Evolutionary conservation across 768 basidiomycete species (phyloP).

Genomic region (Phanerochaete carnosa): DNA sequence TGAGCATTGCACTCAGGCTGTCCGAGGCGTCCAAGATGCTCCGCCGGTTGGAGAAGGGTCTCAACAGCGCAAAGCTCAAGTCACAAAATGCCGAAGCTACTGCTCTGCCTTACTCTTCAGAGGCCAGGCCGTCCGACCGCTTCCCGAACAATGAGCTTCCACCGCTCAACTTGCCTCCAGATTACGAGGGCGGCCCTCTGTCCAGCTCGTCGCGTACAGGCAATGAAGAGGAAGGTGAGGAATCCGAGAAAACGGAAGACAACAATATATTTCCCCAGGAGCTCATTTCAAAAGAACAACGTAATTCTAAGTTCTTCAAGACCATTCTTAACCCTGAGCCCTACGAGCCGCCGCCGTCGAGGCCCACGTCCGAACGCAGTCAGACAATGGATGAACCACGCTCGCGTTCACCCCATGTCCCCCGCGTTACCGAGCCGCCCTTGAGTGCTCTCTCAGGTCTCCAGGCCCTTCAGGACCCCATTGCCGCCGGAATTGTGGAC

Average conservation of each 20-base stretch:
- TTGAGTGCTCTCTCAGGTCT: not conserved
- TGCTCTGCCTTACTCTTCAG: conserved; percentile 31
- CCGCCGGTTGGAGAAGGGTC: conserved; percentile 79
- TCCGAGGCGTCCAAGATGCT: conserved; percentile 91
- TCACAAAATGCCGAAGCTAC: conserved; percentile 36
- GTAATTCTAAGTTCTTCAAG: conserved; percentile 79
- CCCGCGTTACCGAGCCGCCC: conserved; percentile 12
- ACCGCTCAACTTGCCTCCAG: conserved; percentile 40
- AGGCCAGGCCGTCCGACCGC: conserved; percentile 28
- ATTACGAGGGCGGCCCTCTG: conserved; percentile 11
- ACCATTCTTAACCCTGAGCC: conserved; percentile 76
- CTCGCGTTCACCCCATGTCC: conserved; percentile 8
- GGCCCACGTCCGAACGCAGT: conserved; percentile 12
- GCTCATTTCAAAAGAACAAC: conserved; percentile 62
- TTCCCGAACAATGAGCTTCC: conserved; percentile 47
- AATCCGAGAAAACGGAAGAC: conserved; percentile 42
- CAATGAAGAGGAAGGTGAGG: conserved; percentile 60
- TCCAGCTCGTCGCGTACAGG: not conserved
- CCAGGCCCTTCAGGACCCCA: conserved; percentile 48
- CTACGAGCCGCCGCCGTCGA: conserved; percentile 30
- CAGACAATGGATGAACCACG: conserved; percentile 20
- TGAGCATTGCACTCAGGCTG: conserved; percentile 41
- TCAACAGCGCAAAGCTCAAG: conserved; percentile 75
- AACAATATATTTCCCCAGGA: conserved; percentile 61
- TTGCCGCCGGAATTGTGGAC: conserved; percentile 65